A percentile compares a stretch with the other conserved stretches of the same genome.
phyloP scores from a whole-genome alignment of 805 yeast species.

The Hanseniaspora mollemarum region DNA sequence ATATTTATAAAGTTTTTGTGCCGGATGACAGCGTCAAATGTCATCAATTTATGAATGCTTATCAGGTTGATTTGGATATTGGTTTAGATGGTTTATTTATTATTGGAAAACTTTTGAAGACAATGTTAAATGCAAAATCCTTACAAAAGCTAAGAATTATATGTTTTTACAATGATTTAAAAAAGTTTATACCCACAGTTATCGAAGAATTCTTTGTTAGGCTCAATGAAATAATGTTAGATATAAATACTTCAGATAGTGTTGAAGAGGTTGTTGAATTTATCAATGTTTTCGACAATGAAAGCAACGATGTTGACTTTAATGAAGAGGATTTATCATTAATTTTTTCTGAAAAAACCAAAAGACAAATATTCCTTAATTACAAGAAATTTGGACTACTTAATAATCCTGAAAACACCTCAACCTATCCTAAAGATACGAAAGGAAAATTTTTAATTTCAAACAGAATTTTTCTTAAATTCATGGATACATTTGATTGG shows the following conservation, averaged over 20 bases:
- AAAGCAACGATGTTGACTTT: neutral
- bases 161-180: constrained; percentile 12
- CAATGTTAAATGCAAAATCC: neutral
- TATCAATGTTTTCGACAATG: constrained; percentile 11
- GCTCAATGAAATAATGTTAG: neutral
- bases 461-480: neutral
- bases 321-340: neutral
- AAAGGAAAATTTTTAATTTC: neutral
- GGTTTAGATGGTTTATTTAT: constrained; percentile 3
- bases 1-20: constrained; percentile 6
- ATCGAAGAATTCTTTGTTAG: constrained; percentile 6
- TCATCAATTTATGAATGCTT: neutral
- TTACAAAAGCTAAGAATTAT: constrained; percentile 8
- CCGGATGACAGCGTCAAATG: constrained; percentile 6
- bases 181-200: constrained; percentile 11
- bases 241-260: neutral
- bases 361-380: neutral
- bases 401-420: too few relatives aligned
- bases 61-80: constrained; percentile 14
- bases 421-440: neutral
- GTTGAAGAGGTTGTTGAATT: constrained; percentile 6
- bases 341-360: neutral
- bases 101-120: neutral
- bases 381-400: neutral
- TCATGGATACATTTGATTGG: constrained; percentile 6